These are phyloP conservation scores for Hericium rajendrae DNA, from an alignment of 768 basidiomycete species.

Conservation along the genomic window DNA sequence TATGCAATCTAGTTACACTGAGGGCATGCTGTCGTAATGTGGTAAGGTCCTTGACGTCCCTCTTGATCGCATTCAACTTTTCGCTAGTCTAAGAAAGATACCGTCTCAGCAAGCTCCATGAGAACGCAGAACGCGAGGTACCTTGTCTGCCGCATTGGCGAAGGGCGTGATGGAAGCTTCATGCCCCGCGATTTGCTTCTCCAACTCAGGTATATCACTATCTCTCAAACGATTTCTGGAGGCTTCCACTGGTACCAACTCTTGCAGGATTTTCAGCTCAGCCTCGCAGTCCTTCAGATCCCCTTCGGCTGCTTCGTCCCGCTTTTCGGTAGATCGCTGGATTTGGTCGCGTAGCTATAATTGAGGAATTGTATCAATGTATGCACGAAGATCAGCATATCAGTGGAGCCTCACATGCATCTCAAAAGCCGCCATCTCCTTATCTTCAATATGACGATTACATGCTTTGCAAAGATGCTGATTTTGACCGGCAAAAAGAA, in stretches of 20 bases:
- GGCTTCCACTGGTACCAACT: constrained; percentile 46
- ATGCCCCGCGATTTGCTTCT: constrained; percentile 48
- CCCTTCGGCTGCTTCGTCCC: constrained; percentile 29
- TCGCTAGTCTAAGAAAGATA: constrained; percentile 35
- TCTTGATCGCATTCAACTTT: constrained; percentile 41
- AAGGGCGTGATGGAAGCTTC: constrained; percentile 47
- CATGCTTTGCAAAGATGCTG: constrained; percentile 72
- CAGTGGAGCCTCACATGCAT: constrained; percentile 27
- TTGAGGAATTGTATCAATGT: background rate
- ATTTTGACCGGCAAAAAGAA: constrained; percentile 49
- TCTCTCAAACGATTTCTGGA: constrained; percentile 43
- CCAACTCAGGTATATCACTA: constrained; percentile 58
- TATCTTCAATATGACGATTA: constrained; percentile 51
- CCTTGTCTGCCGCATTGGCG: constrained; percentile 51
- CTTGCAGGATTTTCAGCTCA: constrained; percentile 48
- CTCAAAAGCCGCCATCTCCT: constrained; percentile 54
- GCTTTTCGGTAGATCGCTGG: constrained; percentile 41
- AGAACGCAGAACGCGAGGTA: constrained; percentile 16
- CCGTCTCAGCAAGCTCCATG: background rate
- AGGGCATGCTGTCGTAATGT: constrained; percentile 51
- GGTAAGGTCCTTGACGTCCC: constrained; percentile 50
- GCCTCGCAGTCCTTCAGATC: constrained; percentile 53
- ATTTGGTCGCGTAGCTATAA: constrained; percentile 56
- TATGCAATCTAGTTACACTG: constrained; percentile 48
- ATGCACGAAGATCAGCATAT: too few relatives aligned